Percentiles rank a stretch among this genome's conserved stretches.
These are phyloP conservation scores for Amphirosellinia nigrospora DNA, from an alignment of 495 filamentous ascomycete species.

Conservation along the genomic window DNA sequence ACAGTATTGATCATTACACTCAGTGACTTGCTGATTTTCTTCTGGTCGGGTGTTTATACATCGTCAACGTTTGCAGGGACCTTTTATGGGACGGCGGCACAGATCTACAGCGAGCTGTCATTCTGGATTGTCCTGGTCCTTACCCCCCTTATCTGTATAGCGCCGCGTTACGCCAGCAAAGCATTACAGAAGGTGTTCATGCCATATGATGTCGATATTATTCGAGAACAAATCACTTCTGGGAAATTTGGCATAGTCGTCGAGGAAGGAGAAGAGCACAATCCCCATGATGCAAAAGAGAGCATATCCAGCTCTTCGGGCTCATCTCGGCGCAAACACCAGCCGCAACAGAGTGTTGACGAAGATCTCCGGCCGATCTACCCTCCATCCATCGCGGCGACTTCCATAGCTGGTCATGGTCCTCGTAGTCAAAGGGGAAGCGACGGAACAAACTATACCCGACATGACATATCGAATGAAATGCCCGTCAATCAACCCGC, in stretches of 20 bases:
- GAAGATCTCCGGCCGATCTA: slow-evolving; percentile 91
- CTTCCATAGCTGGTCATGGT: slow-evolving; percentile 71
- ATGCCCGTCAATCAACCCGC: slow-evolving; percentile 38
- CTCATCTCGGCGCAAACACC: slow-evolving; percentile 55
- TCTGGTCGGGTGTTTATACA: slow-evolving; percentile 95
- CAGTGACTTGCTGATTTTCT: slow-evolving; percentile 87
- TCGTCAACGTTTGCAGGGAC: slow-evolving; percentile 55
- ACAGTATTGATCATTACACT: slow-evolving; percentile 78
- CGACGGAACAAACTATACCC: slow-evolving; percentile 91
- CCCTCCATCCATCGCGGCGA: slow-evolving; percentile 81
- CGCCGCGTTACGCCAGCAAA: slow-evolving; percentile 87
- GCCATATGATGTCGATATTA: slow-evolving; percentile 92
- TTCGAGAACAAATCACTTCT: slow-evolving; percentile 85
- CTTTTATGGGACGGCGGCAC: slow-evolving; percentile 78
- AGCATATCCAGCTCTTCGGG: slow-evolving; percentile 51
- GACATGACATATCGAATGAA: slow-evolving; percentile 61
- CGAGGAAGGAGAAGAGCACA: slow-evolving; percentile 48
- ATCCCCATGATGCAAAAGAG: slow-evolving; percentile 33
- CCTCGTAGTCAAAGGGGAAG: slow-evolving; percentile 87
- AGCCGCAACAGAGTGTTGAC: slow-evolving; percentile 64
- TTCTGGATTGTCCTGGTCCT: slow-evolving; percentile 87
- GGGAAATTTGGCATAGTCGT: slow-evolving; percentile 77
- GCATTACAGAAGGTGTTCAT: slow-evolving; percentile 89
- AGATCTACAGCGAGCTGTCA: slow-evolving; percentile 78
- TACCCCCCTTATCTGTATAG: slow-evolving; percentile 76